Percentiles rank a stretch among this genome's conserved stretches.
phyloP scores from a whole-genome alignment of 2,329 filamentous ascomycete genomes.

The Dissoconium aciculare region DNA sequence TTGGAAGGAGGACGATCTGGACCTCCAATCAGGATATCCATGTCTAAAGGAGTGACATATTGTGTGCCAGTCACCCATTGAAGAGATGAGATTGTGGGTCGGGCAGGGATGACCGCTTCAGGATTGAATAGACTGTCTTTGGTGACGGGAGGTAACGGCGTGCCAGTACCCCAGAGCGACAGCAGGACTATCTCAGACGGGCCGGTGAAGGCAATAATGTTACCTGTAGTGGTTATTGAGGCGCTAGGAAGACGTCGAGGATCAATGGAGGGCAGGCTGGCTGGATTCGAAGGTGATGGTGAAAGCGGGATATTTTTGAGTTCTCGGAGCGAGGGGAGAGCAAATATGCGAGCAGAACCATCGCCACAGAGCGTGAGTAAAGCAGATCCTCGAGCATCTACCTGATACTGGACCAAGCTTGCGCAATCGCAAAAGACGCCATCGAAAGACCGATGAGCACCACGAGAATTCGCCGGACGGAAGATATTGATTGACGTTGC shows the following conservation, averaged over 20 bases:
- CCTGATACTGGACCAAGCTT: slow-evolving; percentile 55
- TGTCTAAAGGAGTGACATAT: slow-evolving; percentile 69
- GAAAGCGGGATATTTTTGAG: slow-evolving; percentile 52
- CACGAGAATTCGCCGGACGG: slow-evolving; percentile 69
- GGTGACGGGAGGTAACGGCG: slow-evolving; percentile 35
- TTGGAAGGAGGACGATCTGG: slow-evolving; percentile 78
- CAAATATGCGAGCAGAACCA: slow-evolving; percentile 62
- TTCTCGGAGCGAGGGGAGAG: slow-evolving; percentile 77
- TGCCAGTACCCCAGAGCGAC: slow-evolving; percentile 69
- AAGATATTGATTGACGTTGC: slow-evolving; percentile 68
- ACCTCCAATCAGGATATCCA: slow-evolving; percentile 82
- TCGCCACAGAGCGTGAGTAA: slow-evolving; percentile 77
- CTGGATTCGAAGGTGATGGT: slow-evolving; percentile 31
- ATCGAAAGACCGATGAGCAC: slow-evolving; percentile 84
- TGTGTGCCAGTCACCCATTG: slow-evolving; percentile 97
- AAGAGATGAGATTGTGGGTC: slow-evolving; percentile 85
- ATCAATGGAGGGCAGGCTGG: slow-evolving; percentile 40
- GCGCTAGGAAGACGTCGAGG: slow-evolving; percentile 54
- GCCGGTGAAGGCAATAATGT: slow-evolving; percentile 75
- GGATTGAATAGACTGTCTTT: slow-evolving; percentile 71
- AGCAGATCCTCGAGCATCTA: slow-evolving; percentile 49
- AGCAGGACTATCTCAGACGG: slow-evolving; percentile 72
- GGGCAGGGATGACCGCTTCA: slow-evolving; percentile 53
- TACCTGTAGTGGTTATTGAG: slow-evolving; percentile 60
- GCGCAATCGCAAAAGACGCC: slow-evolving; percentile 70